Percentiles rank a stretch among this genome's conserved stretches.
Evolutionary conservation across 257 asterid genomes (phyloP).

Genomic region (Solanum piurae): DNA sequence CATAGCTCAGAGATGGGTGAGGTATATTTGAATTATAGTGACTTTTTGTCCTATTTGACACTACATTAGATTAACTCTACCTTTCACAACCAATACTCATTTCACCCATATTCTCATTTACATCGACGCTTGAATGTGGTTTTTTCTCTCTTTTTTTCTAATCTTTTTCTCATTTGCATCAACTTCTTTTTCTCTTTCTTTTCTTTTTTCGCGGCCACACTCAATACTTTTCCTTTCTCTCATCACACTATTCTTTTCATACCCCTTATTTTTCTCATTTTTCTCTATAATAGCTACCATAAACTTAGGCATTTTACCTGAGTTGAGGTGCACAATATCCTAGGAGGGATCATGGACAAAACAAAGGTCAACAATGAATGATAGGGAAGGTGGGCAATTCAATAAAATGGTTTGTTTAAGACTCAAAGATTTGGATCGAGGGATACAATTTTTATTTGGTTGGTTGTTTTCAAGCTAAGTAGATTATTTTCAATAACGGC

Average conservation of each 20-base stretch:
- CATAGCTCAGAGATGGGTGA: neutral
- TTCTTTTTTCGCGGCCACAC: neutral
- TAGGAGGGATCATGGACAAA: neutral
- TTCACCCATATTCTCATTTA: no score
- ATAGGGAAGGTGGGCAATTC: neutral
- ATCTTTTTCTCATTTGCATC: neutral
- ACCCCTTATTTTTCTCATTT: neutral
- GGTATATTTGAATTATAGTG: neutral
- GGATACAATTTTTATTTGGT: neutral
- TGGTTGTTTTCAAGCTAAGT: neutral
- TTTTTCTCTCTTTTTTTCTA: no score
- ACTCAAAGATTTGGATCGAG: neutral
- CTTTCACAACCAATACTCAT: neutral
- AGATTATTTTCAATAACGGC: neutral
- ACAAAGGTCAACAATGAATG: neutral
- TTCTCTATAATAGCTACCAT: neutral
- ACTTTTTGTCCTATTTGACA: neutral
- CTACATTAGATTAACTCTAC: no score
- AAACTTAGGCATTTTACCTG: neutral
- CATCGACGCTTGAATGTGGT: neutral
- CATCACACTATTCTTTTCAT: neutral
- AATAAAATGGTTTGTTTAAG: neutral
- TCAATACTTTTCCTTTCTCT: neutral
- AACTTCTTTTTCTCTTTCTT: neutral
- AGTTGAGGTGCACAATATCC: neutral